These are phyloP conservation scores for Vitellaria paradoxa DNA, from an alignment of 179 eudicot genomes.

Conservation along the genomic window DNA sequence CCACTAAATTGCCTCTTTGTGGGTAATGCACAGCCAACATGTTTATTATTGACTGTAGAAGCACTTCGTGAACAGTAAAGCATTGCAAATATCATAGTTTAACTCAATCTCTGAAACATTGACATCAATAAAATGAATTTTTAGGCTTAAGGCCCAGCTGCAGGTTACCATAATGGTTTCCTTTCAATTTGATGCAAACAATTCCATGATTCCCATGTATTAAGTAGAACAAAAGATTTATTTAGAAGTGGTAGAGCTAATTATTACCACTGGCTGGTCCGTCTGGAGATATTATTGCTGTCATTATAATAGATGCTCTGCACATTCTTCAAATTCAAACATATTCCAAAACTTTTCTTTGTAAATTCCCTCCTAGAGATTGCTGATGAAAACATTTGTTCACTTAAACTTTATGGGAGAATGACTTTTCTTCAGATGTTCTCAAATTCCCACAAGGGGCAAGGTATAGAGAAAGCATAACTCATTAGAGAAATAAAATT, in stretches of 20 bases:
- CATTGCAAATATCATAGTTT: not conserved
- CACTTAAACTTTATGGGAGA: not conserved
- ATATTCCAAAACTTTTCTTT: not conserved
- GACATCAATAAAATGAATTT: not conserved
- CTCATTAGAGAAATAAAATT: not conserved
- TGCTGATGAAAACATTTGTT: not conserved
- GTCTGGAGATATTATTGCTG: not conserved
- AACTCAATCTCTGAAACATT: not conserved
- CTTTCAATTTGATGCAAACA: not conserved
- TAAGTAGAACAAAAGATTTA: no score
- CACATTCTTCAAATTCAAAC: not conserved
- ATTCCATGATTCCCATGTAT: no score
- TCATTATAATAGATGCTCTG: not conserved
- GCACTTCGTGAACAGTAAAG: no score
- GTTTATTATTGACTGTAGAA: not conserved
- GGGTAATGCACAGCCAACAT: no score
- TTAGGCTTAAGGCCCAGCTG: not conserved
- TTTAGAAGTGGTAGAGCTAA: no score
- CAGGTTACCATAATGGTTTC: not conserved
- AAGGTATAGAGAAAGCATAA: not conserved
- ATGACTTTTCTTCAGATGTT: no score
- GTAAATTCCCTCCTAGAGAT: not conserved
- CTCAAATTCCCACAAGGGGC: constrained; percentile 1
- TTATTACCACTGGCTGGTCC: no score
- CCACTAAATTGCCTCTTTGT: no score